Percentiles rank a stretch among this genome's conserved stretches.
phyloP scores from a whole-genome alignment of 1,139 yeast genomes.

The Yamadazyma jaroonii region DNA sequence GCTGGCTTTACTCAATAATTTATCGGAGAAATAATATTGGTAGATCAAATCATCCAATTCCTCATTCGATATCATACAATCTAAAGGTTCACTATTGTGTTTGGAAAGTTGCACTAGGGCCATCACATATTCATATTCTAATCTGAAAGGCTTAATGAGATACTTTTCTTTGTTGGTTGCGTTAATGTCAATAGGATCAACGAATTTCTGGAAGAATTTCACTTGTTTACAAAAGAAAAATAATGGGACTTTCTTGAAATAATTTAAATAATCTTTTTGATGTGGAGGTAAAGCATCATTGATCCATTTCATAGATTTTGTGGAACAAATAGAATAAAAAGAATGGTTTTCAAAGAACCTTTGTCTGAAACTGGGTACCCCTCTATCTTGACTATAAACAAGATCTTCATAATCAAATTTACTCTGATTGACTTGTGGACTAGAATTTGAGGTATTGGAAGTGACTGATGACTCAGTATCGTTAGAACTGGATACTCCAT shows the following conservation, averaged over 20 bases:
- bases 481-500: neutral
- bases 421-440: neutral
- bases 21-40: constrained; percentile 15
- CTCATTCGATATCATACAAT: constrained; percentile 15
- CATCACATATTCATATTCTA: constrained; percentile 20
- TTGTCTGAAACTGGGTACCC: constrained; percentile 8
- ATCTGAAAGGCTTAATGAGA: constrained; percentile 28
- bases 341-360: constrained; percentile 40
- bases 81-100: constrained; percentile 8
- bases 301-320: constrained; percentile 37
- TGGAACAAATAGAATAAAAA: constrained; percentile 34
- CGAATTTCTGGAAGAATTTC: constrained; percentile 26
- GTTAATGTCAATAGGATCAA: constrained; percentile 31
- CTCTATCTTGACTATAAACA: constrained; percentile 4
- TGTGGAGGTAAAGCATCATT: constrained; percentile 22
- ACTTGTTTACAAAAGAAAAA: constrained; percentile 22
- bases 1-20: constrained; percentile 9
- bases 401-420: constrained; percentile 1
- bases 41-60: constrained; percentile 20
- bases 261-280: constrained; percentile 19
- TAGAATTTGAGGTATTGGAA: neutral
- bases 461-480: neutral
- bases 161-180: constrained; percentile 18
- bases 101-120: constrained; percentile 23
- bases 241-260: constrained; percentile 31